phyloP scores from a whole-genome alignment of 2,329 filamentous ascomycete genomes.

The Dichotomopilus funicola region DNA sequence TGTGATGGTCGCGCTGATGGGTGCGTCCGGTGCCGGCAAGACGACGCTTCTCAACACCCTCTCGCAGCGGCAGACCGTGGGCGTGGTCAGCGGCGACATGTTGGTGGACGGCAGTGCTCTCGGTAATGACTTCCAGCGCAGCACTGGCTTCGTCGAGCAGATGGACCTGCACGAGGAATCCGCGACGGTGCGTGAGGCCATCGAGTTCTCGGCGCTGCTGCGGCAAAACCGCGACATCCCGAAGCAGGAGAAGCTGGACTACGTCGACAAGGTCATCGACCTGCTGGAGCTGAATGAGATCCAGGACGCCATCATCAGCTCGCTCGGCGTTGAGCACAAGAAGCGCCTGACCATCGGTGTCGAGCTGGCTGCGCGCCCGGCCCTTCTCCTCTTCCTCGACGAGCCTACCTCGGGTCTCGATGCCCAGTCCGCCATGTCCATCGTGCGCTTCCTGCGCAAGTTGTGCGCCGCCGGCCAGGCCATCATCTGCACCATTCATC shows the following conservation, averaged over 20 bases:
- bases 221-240: slow-evolving; percentile 54
- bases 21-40: slow-evolving; percentile 76
- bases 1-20: slow-evolving; percentile 73
- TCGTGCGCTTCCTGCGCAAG: slow-evolving; percentile 63
- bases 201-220: slow-evolving; percentile 60
- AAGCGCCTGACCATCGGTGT: slow-evolving; percentile 66
- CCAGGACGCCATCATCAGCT: slow-evolving; percentile 62
- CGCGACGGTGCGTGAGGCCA: slow-evolving; percentile 60
- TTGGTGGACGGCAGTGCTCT: slow-evolving; percentile 59
- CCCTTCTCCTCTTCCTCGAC: slow-evolving; percentile 66
- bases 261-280: slow-evolving; percentile 65
- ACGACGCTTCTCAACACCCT: slow-evolving; percentile 73
- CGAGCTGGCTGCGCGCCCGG: slow-evolving; percentile 65
- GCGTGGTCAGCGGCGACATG: slow-evolving; percentile 65
- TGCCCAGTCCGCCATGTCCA: slow-evolving; percentile 67
- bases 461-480: slow-evolving; percentile 41
- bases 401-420: slow-evolving; percentile 72
- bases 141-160: slow-evolving; percentile 65
- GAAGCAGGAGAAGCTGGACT: slow-evolving; percentile 57
- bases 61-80: slow-evolving; percentile 58
- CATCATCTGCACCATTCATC: slow-evolving; percentile 41
- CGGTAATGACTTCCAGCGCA: slow-evolving; percentile 61
- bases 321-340: slow-evolving; percentile 42
- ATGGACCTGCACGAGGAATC: slow-evolving; percentile 63
- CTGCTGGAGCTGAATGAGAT: slow-evolving; percentile 62